phyloP scores from a whole-genome alignment of 2,329 filamentous ascomycete genomes.

The Aspergillus fumigatus region DNA sequence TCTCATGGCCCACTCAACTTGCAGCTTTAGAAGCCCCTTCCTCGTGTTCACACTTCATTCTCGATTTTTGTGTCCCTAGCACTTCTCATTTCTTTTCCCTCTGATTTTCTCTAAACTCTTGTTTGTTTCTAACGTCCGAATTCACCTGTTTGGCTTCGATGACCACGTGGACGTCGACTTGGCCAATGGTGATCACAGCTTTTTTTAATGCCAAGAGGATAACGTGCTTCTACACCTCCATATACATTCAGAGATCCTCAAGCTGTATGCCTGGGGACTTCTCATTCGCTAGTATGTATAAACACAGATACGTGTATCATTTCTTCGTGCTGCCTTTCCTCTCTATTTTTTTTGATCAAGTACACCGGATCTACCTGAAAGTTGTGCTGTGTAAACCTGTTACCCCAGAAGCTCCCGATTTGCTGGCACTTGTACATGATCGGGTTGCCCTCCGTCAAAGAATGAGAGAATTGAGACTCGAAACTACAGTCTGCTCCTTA shows the following conservation, averaged over 20 bases:
- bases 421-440: no score
- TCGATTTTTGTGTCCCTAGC: slow-evolving; percentile 8
- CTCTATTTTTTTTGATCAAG: not conserved
- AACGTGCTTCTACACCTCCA: not conserved
- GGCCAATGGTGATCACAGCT: slow-evolving; percentile 15
- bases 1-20: slow-evolving; percentile 23
- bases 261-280: slow-evolving; percentile 9
- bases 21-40: slow-evolving; percentile 31
- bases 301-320: slow-evolving; percentile 6
- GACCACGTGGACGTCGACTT: slow-evolving; percentile 1
- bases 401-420: no score
- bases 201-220: slow-evolving; percentile 19
- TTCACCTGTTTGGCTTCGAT: slow-evolving; percentile 7
- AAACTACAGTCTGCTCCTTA: no score
- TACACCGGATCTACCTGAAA: not conserved
- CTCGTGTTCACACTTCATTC: slow-evolving; percentile 15
- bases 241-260: slow-evolving; percentile 14
- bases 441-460: no score
- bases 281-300: slow-evolving; percentile 13
- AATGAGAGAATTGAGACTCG: no score
- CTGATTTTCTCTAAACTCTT: slow-evolving; percentile 6
- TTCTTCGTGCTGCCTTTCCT: slow-evolving; percentile 2
- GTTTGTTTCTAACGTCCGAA: slow-evolving; percentile 2
- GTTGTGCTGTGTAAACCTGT: no score
- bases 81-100: slow-evolving; percentile 2